These are phyloP conservation scores for Sporisorium graminicola DNA, from an alignment of 1,284 basidiomycete species.

Conservation along the genomic window DNA sequence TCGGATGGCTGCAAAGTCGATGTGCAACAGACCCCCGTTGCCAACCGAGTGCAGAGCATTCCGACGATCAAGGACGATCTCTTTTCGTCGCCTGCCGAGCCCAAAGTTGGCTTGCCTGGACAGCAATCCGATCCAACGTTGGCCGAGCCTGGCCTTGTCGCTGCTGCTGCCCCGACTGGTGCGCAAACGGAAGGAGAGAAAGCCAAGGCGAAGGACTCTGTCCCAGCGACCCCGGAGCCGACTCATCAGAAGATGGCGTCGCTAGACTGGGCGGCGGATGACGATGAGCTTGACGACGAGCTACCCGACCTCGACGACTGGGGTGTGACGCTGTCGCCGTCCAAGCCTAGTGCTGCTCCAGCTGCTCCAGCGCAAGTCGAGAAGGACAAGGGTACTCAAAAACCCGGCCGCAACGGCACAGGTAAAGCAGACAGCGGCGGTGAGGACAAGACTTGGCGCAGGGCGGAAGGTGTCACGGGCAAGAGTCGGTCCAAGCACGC, in stretches of 20 bases:
- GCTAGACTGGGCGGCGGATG: constrained; percentile 62
- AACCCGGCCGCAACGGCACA: not conserved
- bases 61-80: constrained; percentile 39
- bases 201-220: not conserved
- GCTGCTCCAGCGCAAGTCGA: not conserved
- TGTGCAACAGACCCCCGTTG: constrained; percentile 25
- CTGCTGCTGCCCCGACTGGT: not conserved
- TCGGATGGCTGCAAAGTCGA: not conserved
- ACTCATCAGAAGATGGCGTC: constrained; percentile 12
- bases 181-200: not conserved
- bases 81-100: constrained; percentile 39
- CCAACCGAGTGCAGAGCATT: constrained; percentile 32
- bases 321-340: constrained; percentile 45
- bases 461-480: not conserved
- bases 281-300: constrained; percentile 57
- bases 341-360: constrained; percentile 19
- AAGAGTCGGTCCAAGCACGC: not conserved
- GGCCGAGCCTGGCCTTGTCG: not conserved
- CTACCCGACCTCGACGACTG: constrained; percentile 60
- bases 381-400: constrained; percentile 1
- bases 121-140: not conserved
- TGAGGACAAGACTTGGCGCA: constrained; percentile 5
- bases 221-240: constrained; percentile 12
- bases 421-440: not conserved
- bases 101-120: constrained; percentile 22